Conservation (phyloP, 108 stramenopile species). For the Stephanodiscus triporus region DNA sequence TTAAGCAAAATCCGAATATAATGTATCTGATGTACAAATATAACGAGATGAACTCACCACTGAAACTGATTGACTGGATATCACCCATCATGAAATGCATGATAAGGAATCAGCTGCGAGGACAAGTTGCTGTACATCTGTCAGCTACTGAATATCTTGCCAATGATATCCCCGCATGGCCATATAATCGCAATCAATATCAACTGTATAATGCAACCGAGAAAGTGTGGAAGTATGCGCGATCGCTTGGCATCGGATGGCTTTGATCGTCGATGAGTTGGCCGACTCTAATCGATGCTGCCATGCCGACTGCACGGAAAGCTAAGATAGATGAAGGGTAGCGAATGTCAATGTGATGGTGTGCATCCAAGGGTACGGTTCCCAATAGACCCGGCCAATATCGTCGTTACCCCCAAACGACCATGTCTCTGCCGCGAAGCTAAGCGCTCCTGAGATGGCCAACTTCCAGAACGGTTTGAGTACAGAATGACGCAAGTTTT, state of each 20-base stretch:
- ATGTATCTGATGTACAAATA: too few species aligned
- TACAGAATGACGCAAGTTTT: too few species aligned
- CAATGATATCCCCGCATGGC: conserved; percentile 20
- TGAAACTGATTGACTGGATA: conserved; percentile 10
- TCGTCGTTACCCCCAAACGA: conserved; percentile 48
- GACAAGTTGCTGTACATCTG: conserved; percentile 37
- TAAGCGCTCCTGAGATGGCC: conserved; percentile 44
- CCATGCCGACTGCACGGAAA: conserved; percentile 52
- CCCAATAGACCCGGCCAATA: conserved; percentile 51
- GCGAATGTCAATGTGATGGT: too few species aligned
- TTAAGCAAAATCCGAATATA: too few species aligned
- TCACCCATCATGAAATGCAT: conserved; percentile 52
- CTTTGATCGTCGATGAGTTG: conserved; percentile 45
- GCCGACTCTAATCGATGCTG: conserved; percentile 49
- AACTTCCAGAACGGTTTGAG: too few species aligned
- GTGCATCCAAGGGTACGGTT: conserved; percentile 42
- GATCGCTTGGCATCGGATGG: conserved; percentile 32
- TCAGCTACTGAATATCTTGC: conserved; percentile 38
- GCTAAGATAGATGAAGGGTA: conserved; percentile 44
- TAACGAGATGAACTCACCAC: not conserved
- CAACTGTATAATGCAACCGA: conserved; percentile 6
- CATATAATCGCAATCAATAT: conserved; percentile 25
- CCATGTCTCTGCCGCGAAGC: too few species aligned
- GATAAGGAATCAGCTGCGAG: conserved; percentile 42
- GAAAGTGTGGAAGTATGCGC: conserved; percentile 14